These are phyloP conservation scores for Hyparrhenia diplandra DNA, from an alignment of 176 grass and related monocot genomes.

Conservation along the genomic window DNA sequence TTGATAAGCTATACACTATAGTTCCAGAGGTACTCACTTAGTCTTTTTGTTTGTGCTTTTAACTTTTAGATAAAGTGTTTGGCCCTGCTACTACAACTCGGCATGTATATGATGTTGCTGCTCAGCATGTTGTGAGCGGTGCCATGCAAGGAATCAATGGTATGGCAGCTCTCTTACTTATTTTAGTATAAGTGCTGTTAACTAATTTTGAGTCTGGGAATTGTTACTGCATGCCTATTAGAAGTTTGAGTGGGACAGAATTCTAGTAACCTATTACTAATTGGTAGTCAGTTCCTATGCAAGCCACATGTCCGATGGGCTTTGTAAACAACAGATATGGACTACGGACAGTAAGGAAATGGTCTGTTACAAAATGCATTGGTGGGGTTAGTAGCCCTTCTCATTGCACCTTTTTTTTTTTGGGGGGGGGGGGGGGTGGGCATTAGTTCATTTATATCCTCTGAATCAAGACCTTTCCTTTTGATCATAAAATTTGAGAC, in stretches of 20 bases:
- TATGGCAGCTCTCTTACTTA: conserved; percentile 33
- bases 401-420: conserved; percentile 7
- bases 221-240: conserved; percentile 4
- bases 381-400: background rate
- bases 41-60: conserved; percentile 11
- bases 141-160: conserved; percentile 99
- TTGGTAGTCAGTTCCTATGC: background rate
- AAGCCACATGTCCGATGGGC: background rate
- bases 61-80: conserved; percentile 88
- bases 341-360: background rate
- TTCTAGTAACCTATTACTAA: background rate
- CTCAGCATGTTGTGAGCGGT: conserved; percentile 95
- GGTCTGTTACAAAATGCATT: background rate
- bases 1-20: background rate
- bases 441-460: background rate
- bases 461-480: background rate
- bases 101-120: conserved; percentile 80
- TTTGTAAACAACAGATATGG: background rate
- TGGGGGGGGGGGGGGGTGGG: too few relatives aligned
- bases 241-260: background rate
- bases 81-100: conserved; percentile 94
- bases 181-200: conserved; percentile 4
- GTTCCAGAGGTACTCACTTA: too few relatives aligned
- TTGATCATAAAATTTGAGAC: background rate
- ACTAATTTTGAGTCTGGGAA: conserved; percentile 1